Conservation (phyloP, 108 stramenopile genomes). For the Nitzschia palea region DNA sequence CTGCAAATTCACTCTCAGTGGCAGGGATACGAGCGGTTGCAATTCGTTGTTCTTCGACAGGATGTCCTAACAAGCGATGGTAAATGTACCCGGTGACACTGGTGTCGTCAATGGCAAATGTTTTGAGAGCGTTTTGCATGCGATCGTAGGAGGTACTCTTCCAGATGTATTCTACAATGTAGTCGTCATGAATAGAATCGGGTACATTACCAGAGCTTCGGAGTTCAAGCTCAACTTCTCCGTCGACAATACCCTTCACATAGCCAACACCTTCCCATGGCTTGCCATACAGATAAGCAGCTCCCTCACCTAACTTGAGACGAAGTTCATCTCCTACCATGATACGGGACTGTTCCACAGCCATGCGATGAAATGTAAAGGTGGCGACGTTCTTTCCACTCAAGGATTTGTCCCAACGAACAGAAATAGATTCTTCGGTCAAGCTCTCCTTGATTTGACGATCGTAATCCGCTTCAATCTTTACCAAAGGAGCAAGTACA, state of each 20-base stretch:
- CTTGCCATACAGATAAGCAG: conserved; percentile 78
- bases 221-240: conserved; percentile 91
- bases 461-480: conserved; percentile 98
- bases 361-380: conserved; percentile 81
- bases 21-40: conserved; percentile 65
- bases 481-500: conserved; percentile 94
- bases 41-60: conserved; percentile 92
- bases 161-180: conserved; percentile 97
- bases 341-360: conserved; percentile 74
- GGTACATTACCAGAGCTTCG: conserved; percentile 59
- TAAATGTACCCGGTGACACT: conserved; percentile 97
- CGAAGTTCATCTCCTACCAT: conserved; percentile 95
- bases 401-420: conserved; percentile 93
- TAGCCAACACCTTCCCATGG: conserved; percentile 92
- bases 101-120: conserved; percentile 97
- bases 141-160: conserved; percentile 95
- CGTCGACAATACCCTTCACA: conserved; percentile 88
- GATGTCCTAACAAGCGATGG: conserved; percentile 95
- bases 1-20: conserved; percentile 63
- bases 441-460: conserved; percentile 91
- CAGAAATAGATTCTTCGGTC: conserved; percentile 84
- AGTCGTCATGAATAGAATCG: conserved; percentile 88
- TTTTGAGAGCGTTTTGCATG: conserved; percentile 98
- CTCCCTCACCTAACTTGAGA: conserved; percentile 78
- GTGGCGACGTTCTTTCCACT: conserved; percentile 81